A percentile compares a stretch with the other conserved stretches of the same genome.
Evolutionary conservation across 1,284 basidiomycete genomes (phyloP).

Genomic region (Pseudozyma thailandica): DNA sequence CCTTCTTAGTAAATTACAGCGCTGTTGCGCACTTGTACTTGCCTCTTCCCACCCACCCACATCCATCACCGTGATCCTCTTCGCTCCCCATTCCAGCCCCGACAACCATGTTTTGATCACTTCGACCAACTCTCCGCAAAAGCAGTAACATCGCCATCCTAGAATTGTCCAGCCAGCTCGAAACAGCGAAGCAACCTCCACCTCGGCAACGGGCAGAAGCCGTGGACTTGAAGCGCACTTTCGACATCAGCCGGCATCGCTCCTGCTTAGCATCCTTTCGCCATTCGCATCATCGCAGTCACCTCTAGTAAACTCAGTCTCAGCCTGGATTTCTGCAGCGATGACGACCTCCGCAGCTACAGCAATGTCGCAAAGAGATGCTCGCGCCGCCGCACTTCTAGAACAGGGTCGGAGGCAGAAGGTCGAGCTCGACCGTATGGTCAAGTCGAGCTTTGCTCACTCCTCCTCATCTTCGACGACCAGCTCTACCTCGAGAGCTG

Average conservation of each 20-base stretch:
- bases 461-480: slow-evolving; percentile 14
- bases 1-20: background rate
- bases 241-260: background rate
- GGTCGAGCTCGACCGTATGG: slow-evolving; percentile 43
- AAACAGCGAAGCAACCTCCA: slow-evolving; percentile 9
- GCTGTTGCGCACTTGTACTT: background rate
- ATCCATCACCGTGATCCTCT: background rate
- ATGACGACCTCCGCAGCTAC: slow-evolving; percentile 24
- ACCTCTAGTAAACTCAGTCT: background rate
- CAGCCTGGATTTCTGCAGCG: background rate
- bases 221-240: slow-evolving; percentile 17
- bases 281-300: background rate
- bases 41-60: slow-evolving; percentile 11
- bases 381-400: slow-evolving; percentile 41
- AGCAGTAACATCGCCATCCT: background rate
- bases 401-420: slow-evolving; percentile 49
- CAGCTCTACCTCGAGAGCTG: slow-evolving; percentile 29
- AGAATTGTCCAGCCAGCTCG: background rate
- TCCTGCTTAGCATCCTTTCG: background rate
- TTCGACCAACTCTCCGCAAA: background rate
- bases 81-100: background rate
- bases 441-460: slow-evolving; percentile 40
- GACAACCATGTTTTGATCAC: slow-evolving; percentile 19
- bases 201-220: slow-evolving; percentile 13
- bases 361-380: slow-evolving; percentile 37